Base-by-base conservation (phyloP, 164 flowering plant genomes). In the Vitis amurensis region DNA sequence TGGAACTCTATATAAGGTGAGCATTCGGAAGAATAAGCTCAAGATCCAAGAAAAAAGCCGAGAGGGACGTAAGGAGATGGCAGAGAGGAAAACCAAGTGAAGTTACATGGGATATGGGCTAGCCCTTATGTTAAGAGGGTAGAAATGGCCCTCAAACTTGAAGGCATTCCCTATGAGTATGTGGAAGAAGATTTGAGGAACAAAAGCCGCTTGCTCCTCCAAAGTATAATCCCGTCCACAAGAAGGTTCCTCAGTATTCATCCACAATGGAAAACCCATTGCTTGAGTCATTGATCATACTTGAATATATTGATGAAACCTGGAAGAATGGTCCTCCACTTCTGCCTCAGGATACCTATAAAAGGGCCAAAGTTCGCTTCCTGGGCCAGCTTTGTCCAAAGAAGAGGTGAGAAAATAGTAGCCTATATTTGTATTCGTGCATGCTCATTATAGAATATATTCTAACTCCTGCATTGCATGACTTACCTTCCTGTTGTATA, bases 141-240 rank as follows among this genome's bases (percentile, higher is more conserved):
- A 10, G 76, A 77, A 64, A 16, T 77, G 55, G 83, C 80, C 57
- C 77, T 81, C 1, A 81, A 63, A 61, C 29, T 70, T 2, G 75
- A 77, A 55, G 77, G 73, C 53, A 69, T 80, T 69, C 65, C 75
- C 5, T 81, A 55, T 59, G 79, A 81, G 17, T 75, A 29, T 64
- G 76, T 78, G 16, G 81, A 78, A 68, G 80, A 81, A 71, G 79
- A 81, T 75, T 60, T 77, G 61, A 44, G 7, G 49, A 80, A 77
- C 76, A 74, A 80, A 52, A 72, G 80, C 57, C 73, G 27, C 8
- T 0, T 10, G 44, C 78, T 80, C 14, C 74, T 77, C 50, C 27
- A 71, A n/a, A n/a, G 44, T 74, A 74, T 62, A 79, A 79, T 16
- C 87, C 87, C 11, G 78, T 84, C 64, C 56, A 79, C 63, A 81